These are phyloP conservation scores for Petunia hybrid DNA, from an alignment of 305 asterid species.

Conservation along the genomic window DNA sequence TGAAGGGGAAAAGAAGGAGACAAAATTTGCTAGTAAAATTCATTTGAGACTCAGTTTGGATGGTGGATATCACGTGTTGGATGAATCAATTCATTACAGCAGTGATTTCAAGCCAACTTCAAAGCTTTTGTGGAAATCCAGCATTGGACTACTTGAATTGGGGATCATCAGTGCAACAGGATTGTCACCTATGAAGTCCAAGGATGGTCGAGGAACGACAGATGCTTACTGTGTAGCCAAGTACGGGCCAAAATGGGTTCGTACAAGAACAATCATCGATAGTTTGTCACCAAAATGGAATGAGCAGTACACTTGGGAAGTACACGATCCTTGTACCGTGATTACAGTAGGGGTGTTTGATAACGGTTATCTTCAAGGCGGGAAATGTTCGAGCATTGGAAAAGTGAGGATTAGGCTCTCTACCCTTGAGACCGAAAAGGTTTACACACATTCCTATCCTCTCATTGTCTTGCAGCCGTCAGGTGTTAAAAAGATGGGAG, in stretches of 20 bases:
- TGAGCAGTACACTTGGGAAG: conserved; percentile 95
- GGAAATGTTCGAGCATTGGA: conserved; percentile 67
- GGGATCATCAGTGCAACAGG: conserved; percentile 76
- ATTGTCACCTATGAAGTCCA: conserved; percentile 64
- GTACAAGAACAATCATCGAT: conserved; percentile 80
- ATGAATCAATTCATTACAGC: conserved; percentile 71
- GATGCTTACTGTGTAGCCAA: conserved; percentile 85
- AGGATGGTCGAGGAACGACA: conserved; percentile 65
- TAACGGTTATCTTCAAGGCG: conserved; percentile 67
- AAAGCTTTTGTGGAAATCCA: conserved; percentile 69
- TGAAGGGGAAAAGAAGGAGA: conserved; percentile 61
- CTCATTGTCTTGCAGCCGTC: conserved; percentile 64
- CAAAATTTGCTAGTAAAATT: conserved; percentile 81
- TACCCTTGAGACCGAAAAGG: conserved; percentile 78
- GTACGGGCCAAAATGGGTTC: conserved; percentile 81
- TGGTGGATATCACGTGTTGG: conserved; percentile 89
- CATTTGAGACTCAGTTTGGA: conserved; percentile 74
- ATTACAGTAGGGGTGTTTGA: conserved; percentile 74
- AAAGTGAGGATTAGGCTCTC: conserved; percentile 86
- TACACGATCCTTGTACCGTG: conserved; percentile 79
- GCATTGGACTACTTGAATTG: conserved; percentile 72
- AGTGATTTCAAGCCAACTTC: conserved; percentile 81
- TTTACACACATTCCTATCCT: conserved; percentile 84
- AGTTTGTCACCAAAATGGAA: conserved; percentile 71
- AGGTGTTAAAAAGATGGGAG: conserved; percentile 84